These are phyloP conservation scores for Fusarium duplospermum DNA, from an alignment of 2,329 filamentous ascomycete species.

Conservation along the genomic window DNA sequence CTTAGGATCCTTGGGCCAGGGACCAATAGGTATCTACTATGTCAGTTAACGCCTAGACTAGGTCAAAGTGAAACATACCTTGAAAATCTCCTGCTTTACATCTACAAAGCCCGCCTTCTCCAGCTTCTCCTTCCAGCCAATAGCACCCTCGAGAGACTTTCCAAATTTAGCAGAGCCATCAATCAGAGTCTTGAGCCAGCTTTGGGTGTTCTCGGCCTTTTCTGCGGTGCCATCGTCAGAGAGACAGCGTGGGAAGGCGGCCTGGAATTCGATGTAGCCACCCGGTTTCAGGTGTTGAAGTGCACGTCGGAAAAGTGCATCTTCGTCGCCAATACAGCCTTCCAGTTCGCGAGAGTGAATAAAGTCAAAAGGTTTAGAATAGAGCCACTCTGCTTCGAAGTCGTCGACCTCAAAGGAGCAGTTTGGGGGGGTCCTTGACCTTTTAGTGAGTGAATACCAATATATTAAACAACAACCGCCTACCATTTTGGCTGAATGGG, in stretches of 20 bases:
- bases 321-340: slow-evolving; percentile 28
- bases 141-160: slow-evolving; percentile 24
- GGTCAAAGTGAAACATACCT: slow-evolving; percentile 5
- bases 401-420: slow-evolving; percentile 31
- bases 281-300: slow-evolving; percentile 21
- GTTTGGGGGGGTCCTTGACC: slow-evolving; percentile 17
- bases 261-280: slow-evolving; percentile 26
- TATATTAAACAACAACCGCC: too few species aligned
- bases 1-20: slow-evolving; percentile 20
- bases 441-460: background rate
- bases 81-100: slow-evolving; percentile 23
- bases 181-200: slow-evolving; percentile 17
- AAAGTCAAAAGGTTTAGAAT: slow-evolving; percentile 29
- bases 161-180: slow-evolving; percentile 25
- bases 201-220: slow-evolving; percentile 20
- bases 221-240: slow-evolving; percentile 31
- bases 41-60: background rate
- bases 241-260: slow-evolving; percentile 13
- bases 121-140: slow-evolving; percentile 22
- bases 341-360: slow-evolving; percentile 34
- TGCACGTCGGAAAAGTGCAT: slow-evolving; percentile 17
- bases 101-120: slow-evolving; percentile 21
- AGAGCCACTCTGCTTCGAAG: slow-evolving; percentile 30
- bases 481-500: slow-evolving; percentile 35
- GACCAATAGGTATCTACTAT: slow-evolving; percentile 23